Conservation (phyloP, 306 rosid species). For the Clitoria ternatea region DNA sequence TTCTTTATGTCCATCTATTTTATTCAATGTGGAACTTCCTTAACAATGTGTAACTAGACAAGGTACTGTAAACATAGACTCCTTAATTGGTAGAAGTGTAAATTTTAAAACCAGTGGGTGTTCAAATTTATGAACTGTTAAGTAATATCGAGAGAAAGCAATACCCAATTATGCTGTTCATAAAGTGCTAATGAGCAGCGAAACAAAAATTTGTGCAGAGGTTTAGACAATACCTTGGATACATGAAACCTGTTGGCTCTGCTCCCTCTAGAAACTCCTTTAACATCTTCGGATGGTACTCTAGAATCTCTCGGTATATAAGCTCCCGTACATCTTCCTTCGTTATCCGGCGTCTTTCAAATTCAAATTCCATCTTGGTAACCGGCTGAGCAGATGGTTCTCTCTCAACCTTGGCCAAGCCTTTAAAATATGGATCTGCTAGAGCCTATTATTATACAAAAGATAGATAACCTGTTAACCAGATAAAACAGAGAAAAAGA, state of each 20-base stretch:
- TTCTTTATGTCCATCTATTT: too few species aligned
- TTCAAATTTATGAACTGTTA: not conserved
- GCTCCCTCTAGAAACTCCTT: conserved; percentile 93
- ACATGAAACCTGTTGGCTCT: conserved; percentile 95
- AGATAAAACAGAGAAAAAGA: conserved; percentile 10
- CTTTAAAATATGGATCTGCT: conserved; percentile 97
- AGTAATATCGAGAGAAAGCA: conserved; percentile 18
- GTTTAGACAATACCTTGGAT: conserved; percentile 74
- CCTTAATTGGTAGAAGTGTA: not conserved
- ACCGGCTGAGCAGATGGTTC: conserved; percentile 98
- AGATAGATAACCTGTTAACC: conserved; percentile 8
- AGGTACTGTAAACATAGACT: not conserved
- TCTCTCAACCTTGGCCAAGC: conserved; percentile 98
- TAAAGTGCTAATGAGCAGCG: not conserved
- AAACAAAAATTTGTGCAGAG: conserved; percentile 13
- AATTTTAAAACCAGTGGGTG: not conserved
- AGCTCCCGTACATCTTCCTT: conserved; percentile 99
- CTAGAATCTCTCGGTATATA: conserved; percentile 87
- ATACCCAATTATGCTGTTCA: not conserved
- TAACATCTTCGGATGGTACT: conserved; percentile 96
- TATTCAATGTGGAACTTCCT: too few species aligned
- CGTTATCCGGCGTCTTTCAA: conserved; percentile 96
- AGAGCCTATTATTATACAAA: conserved; percentile 62
- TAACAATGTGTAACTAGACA: not conserved
- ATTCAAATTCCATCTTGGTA: conserved; percentile 99